A percentile compares a stretch with the other conserved stretches of the same genome.
Conservation (phyloP, 768 basidiomycete genomes). For the Fibroporia radiculosa region DNA sequence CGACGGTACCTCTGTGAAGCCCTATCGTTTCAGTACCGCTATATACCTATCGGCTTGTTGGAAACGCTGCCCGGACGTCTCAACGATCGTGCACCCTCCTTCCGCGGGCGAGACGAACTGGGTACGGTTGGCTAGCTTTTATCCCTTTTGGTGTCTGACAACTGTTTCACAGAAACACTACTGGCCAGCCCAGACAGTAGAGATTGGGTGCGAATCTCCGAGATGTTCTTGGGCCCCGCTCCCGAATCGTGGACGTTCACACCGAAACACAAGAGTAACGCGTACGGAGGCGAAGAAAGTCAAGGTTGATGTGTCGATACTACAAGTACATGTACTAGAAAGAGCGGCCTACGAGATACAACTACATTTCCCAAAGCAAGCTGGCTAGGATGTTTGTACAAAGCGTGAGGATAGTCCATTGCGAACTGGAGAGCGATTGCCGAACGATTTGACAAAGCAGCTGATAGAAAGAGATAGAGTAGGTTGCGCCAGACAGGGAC, state of each 20-base stretch:
- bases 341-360: no score
- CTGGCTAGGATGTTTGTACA: no score
- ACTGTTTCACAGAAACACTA: slow-evolving; percentile 57
- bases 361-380: no score
- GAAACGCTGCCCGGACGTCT: slow-evolving; percentile 74
- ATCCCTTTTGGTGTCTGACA: slow-evolving; percentile 1
- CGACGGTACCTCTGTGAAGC: slow-evolving; percentile 93
- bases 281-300: slow-evolving; percentile 48
- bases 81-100: slow-evolving; percentile 88
- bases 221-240: slow-evolving; percentile 89
- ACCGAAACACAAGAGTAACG: slow-evolving; percentile 93
- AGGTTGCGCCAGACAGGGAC: no score
- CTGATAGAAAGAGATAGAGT: no score
- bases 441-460: no score
- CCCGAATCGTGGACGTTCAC: slow-evolving; percentile 81
- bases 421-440: no score
- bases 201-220: slow-evolving; percentile 90
- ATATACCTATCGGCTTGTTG: slow-evolving; percentile 88
- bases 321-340: no score
- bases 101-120: slow-evolving; percentile 80
- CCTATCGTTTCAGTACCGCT: slow-evolving; percentile 93
- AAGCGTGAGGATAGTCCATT: no score
- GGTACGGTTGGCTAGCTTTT: slow-evolving; percentile 32
- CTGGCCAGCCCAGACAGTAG: slow-evolving; percentile 70
- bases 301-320: slow-evolving; percentile 37